A percentile compares a stretch with the other conserved stretches of the same genome.
Evolutionary conservation across 371 early-diverging fungal genomes (phyloP).

Genomic region (Syncephalastrum contaminatum): DNA sequence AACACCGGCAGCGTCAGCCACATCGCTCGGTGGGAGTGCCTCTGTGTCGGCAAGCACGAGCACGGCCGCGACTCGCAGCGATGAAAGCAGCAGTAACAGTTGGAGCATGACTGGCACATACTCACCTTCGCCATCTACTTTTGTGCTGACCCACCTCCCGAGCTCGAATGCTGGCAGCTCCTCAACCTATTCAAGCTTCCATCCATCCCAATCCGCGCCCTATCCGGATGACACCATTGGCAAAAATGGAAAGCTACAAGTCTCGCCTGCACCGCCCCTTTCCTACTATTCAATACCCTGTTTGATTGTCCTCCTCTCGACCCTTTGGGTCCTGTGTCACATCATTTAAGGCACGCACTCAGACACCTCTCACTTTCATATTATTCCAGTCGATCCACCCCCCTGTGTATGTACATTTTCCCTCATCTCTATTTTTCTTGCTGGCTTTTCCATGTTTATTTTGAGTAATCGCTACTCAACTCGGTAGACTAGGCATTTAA

Average conservation of each 20-base stretch:
- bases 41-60: slow-evolving; percentile 5
- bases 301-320: no score
- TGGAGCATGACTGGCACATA: slow-evolving; percentile 5
- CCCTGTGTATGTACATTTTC: no score
- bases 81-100: slow-evolving; percentile 1
- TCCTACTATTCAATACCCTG: no score
- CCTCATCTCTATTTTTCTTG: no score
- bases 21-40: no score
- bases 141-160: slow-evolving; percentile 33
- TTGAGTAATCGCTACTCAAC: no score
- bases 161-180: slow-evolving; percentile 22
- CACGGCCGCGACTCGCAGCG: slow-evolving; percentile 1
- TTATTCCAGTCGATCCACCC: no score
- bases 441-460: no score
- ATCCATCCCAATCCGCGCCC: slow-evolving; percentile 40
- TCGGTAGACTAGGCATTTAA: no score
- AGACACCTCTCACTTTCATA: no score
- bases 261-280: slow-evolving; percentile 15
- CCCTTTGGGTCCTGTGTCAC: no score
- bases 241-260: slow-evolving; percentile 38
- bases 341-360: no score
- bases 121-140: slow-evolving; percentile 29
- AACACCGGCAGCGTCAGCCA: neutral
- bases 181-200: slow-evolving; percentile 25
- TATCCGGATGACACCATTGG: slow-evolving; percentile 46